Evolutionary conservation across 2,329 filamentous ascomycete species (phyloP), one percentile per base, ranked within the genome.

Genomic region (Fusarium protoensiforme): DNA sequence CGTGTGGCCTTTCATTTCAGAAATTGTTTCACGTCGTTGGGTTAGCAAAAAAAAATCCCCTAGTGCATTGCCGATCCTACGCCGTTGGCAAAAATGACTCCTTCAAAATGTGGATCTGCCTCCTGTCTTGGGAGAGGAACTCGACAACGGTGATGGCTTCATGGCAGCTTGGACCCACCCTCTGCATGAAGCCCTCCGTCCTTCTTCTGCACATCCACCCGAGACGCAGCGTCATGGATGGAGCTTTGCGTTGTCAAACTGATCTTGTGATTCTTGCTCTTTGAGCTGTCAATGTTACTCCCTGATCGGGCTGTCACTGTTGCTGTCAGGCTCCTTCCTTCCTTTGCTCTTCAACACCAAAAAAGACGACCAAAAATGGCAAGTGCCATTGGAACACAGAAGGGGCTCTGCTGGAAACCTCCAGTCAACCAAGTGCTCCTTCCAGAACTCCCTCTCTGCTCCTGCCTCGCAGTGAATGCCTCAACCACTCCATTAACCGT

Each of bases 1-100:
- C 41, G 27, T 58, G 46, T 24, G 56, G 43, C 36, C 22, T 59
- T 57, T 58, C 24, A 69, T 57, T 56, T 57, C 27, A 41, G 35
- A 20, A 46, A 54, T 24, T 35, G 64, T 58, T 68, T 62, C 58
- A 60, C 39, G 18, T 51, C 18, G 46, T 29, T 51, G 46, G 29
- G 46, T 60, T 38, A 36, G 27, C 46, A 24, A 5, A 3, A n/a
- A 53, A n/a, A 54, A 41, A 11, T 46, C 48, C 43, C 43, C 51
- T 66, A 63, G 38, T 48, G 13, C 33, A 22, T 61, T 51, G 71
- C 58, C 58, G 48, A 73, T 72, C 54, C 41, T 61, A 16, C 61
- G 22, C 57, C 51, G 58, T 65, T 48, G 31, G 33, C 59, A 22
- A 33, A 48, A 63, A 60, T 58, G 61, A 51, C 38, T 61, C 61